Base-by-base conservation (phyloP, 1,284 basidiomycete species). In the Stygiomarasmius scandens region DNA sequence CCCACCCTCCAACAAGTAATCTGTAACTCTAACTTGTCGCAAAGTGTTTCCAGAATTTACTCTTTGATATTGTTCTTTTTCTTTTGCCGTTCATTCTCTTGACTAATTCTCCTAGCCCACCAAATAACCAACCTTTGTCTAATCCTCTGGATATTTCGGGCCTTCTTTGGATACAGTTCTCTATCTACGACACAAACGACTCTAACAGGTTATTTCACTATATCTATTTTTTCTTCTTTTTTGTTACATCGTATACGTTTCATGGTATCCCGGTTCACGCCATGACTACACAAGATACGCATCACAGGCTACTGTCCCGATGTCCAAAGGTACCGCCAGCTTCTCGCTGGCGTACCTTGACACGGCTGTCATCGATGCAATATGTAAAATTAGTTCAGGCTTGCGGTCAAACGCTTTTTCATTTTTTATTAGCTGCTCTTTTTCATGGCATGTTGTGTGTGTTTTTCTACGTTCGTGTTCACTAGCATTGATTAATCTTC, bases 1-100 rank as follows among this genome's bases (percentile, higher is more conserved):
- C 52, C 54, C 49, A 58, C 49, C 58, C 57, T 58, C 55, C 51
- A 52, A 20, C 32, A 24, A 58, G 54, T 48, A 50, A 65, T 55
- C 49, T 49, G 48, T 49, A 49, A 14, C 32, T 49, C 48, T 32
- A 49, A 32, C 38, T n/a, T 41, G 14, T 41, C 38, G 32, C 32
- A 14, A 14, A 34, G 8, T 34, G 32, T 34, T 41, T n/a, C 16
- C n/a, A 41, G 38, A 41, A 16, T 41, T 5, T 41, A 4, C 4
- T 41, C 16, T 19, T 19, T 41, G 11, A 12, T 41, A 12, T 41
- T 41, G 38, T n/a, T 16, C 16, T 16, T 41, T 12, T 41, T 16
- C n/a, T 41, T 41, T 16, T 41, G 11, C 16, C 16, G 8, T 41
- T 12, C 38, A 16, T 16, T 41, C 16, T 19, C 14, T 41, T 41